Evolutionary conservation across 2,329 filamentous ascomycete genomes (phyloP), one percentile per base, ranked within the genome.

Genomic region (Ophiostoma piceae): DNA sequence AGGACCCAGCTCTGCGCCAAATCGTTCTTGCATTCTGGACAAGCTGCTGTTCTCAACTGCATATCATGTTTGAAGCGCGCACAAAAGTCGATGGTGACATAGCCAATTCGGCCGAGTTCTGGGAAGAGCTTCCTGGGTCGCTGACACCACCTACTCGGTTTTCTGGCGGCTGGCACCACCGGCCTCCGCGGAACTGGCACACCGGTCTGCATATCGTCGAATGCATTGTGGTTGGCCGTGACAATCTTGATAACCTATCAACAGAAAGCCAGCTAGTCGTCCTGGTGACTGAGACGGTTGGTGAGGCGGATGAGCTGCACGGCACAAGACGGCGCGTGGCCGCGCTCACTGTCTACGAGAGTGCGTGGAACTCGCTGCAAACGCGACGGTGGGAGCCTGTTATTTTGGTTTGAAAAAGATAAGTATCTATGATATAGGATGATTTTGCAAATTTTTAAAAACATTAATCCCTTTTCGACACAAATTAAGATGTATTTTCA

Each of bases 21-120:
- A 12, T 35, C 8, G 47, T 68, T 12, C 51, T 68, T 4, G 67
- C 19, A 14, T 68, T 68, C 19, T 68, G 67, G 67, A 68, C 29
- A 47, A 68, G 67, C 35, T 60, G 67, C 43, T 51, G 26, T 5
- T 12, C 35, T 11, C 47, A 19, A 7, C 29, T 29, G 47, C 35
- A 65, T 35, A 22, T 68, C 0, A 54, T 29, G 41, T 67, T 54
- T 47, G 66, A 67, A 9, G 41, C 66, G 8, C 66, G 66, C 6
- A 54, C 66, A 16, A 43, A 35, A 9, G 43, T 43, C 9, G 43
- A 57, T 16, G 43, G 22, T 19, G 29, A 22, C 22, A 8, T 67
- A 2, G 29, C 22, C 26, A 29, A n/a, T 5, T 4, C 9, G 2
- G 43, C 35, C 3, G 62, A 39, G 1, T 12, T 22, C 7, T 65